Conservation (phyloP, 306 rosid genomes). For the Sphenostylis stenocarpa region DNA sequence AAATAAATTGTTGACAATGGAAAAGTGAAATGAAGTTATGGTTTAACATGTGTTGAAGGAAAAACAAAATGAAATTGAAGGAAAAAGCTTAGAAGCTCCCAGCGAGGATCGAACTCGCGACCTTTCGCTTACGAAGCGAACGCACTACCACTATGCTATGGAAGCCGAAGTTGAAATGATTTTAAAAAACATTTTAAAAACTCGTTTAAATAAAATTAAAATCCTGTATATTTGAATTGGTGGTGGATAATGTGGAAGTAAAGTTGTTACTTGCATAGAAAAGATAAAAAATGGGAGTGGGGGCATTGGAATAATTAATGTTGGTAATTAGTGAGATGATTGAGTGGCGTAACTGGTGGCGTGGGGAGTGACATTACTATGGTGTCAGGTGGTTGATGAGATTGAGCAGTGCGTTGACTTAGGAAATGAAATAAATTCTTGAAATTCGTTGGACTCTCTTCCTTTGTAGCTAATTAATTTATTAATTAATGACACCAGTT, state of each 20-base stretch:
- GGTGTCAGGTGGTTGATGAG: not conserved
- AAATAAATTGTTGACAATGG: too few relatives aligned
- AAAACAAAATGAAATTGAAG: too few relatives aligned
- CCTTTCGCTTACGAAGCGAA: constrained; percentile 82
- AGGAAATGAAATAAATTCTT: constrained; percentile 1
- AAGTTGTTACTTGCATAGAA: too few relatives aligned
- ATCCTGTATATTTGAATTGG: too few relatives aligned
- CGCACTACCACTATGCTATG: constrained; percentile 79
- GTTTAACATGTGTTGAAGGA: too few relatives aligned
- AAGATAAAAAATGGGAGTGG: too few relatives aligned
- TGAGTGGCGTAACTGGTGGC: not conserved
- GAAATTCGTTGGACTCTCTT: not conserved
- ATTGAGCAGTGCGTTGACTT: not conserved
- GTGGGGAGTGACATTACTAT: not conserved
- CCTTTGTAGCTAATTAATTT: not conserved
- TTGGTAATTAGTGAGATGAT: not conserved
- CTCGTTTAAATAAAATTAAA: too few relatives aligned
- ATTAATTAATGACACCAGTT: not conserved
- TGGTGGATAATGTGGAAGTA: too few relatives aligned
- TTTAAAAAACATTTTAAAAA: too few relatives aligned
- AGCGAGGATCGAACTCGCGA: constrained; percentile 81
- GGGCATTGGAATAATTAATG: not conserved
- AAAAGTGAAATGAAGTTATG: too few relatives aligned
- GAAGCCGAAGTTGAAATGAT: constrained; percentile 5
- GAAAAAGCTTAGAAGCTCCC: constrained; percentile 35